Percentiles rank a stretch among this genome's conserved stretches.
phyloP scores from a whole-genome alignment of 2,329 filamentous ascomycete species.

The Neopestalotiopsis sp. region DNA sequence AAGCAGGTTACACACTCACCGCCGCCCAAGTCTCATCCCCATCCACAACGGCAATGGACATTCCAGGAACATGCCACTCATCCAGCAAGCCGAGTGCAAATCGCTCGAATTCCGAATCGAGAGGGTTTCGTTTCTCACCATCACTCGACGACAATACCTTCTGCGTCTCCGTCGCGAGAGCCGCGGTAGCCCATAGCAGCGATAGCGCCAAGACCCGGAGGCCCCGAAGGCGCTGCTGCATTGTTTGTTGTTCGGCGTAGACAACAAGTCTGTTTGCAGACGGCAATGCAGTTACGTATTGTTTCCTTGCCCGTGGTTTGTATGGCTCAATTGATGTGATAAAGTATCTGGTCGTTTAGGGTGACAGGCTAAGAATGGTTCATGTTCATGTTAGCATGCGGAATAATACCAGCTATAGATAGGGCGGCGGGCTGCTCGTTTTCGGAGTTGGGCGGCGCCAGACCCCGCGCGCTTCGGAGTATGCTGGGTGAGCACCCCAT shows the following conservation, averaged over 20 bases:
- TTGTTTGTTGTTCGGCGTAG: neutral
- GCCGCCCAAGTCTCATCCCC: slow-evolving; percentile 46
- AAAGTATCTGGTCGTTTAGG: too few relatives aligned
- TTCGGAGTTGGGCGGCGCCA: neutral
- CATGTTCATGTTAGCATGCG: neutral
- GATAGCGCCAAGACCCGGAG: neutral
- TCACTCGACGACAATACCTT: slow-evolving; percentile 14
- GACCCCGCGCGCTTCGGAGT: neutral
- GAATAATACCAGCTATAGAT: neutral
- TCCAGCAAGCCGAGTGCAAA: slow-evolving; percentile 31
- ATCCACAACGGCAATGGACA: slow-evolving; percentile 54
- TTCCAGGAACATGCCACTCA: slow-evolving; percentile 53
- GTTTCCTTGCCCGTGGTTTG: too few relatives aligned
- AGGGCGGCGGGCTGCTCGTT: neutral
- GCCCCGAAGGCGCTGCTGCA: neutral
- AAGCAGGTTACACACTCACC: slow-evolving; percentile 33
- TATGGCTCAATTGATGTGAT: too few relatives aligned
- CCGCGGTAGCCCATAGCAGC: neutral
- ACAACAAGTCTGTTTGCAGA: too few relatives aligned
- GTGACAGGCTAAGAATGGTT: neutral
- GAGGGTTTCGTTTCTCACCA: slow-evolving; percentile 18
- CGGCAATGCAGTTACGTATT: too few relatives aligned
- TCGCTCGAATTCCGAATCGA: slow-evolving; percentile 24
- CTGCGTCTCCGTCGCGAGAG: slow-evolving; percentile 17
- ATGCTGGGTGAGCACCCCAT: neutral